Percentiles rank a stretch among this genome's conserved stretches.
Evolutionary conservation across 192 early-diverging fungal genomes (phyloP).

Genomic region (Linnemannia schmuckeri): DNA sequence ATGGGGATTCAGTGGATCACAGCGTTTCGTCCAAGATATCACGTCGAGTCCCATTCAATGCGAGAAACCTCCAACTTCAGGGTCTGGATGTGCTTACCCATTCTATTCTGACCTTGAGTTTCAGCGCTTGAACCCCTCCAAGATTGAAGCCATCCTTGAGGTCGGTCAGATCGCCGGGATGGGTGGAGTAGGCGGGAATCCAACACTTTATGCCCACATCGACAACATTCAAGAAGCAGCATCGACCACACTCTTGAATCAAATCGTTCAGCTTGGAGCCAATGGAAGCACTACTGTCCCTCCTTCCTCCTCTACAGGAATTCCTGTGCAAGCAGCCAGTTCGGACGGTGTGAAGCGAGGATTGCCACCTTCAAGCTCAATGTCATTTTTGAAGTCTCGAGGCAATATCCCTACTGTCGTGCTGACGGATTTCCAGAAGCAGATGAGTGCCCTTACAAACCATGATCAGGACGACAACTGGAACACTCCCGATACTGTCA

Average conservation of each 20-base stretch:
- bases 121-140: conserved; percentile 71
- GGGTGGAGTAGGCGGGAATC: conserved; percentile 5
- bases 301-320: neutral
- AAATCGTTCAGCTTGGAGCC: conserved; percentile 33
- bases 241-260: conserved; percentile 18
- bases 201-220: conserved; percentile 59
- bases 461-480: conserved; percentile 57
- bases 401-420: conserved; percentile 74
- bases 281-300: conserved; percentile 13
- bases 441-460: conserved; percentile 63
- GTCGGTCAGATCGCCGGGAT: conserved; percentile 69
- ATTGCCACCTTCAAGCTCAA: conserved; percentile 80
- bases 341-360: conserved; percentile 56
- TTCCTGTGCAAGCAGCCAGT: conserved; percentile 61
- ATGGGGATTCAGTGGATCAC: conserved; percentile 85
- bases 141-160: conserved; percentile 81
- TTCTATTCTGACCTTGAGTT: conserved; percentile 76
- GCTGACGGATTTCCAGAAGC: conserved; percentile 69
- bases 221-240: conserved; percentile 42
- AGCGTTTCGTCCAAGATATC: conserved; percentile 85
- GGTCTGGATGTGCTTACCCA: conserved; percentile 71
- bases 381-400: conserved; percentile 76
- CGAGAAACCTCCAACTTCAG: conserved; percentile 49
- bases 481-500: conserved; percentile 49
- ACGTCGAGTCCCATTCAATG: conserved; percentile 64